Evolutionary conservation across 1,284 basidiomycete genomes (phyloP).

Genomic region (Irpex rosettiformis): DNA sequence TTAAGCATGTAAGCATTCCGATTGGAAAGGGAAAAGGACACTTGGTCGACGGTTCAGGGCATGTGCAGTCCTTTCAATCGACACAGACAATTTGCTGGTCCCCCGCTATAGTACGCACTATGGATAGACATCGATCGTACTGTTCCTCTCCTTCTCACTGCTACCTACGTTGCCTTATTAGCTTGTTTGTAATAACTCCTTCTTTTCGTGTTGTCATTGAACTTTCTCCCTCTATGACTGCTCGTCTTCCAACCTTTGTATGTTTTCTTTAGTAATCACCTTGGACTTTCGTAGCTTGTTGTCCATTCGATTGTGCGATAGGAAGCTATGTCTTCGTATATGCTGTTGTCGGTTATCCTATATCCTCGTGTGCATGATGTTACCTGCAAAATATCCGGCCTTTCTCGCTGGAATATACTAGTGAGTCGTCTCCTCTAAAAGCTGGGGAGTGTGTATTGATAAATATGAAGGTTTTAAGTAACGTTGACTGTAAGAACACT

Average conservation of each 20-base stretch:
- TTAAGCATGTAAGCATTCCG: constrained; percentile 12
- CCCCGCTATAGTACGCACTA: neutral
- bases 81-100: neutral
- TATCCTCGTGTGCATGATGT: neutral
- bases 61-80: neutral
- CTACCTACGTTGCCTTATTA: neutral
- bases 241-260: neutral
- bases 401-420: neutral
- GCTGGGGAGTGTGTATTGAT: too few species aligned
- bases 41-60: neutral
- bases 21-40: constrained; percentile 8
- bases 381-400: neutral
- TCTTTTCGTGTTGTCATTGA: neutral
- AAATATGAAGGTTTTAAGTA: too few species aligned
- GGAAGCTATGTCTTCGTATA: neutral
- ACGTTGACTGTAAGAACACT: too few species aligned
- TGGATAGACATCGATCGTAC: neutral
- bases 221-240: neutral
- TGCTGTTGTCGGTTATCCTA: too few species aligned
- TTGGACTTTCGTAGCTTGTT: neutral
- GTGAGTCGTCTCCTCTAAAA: too few species aligned
- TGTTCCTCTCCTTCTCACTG: neutral
- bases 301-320: neutral
- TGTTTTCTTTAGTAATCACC: neutral
- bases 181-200: neutral